phyloP scores from a whole-genome alignment of 1,284 basidiomycete species.

The Ceratobasidium sp. region DNA sequence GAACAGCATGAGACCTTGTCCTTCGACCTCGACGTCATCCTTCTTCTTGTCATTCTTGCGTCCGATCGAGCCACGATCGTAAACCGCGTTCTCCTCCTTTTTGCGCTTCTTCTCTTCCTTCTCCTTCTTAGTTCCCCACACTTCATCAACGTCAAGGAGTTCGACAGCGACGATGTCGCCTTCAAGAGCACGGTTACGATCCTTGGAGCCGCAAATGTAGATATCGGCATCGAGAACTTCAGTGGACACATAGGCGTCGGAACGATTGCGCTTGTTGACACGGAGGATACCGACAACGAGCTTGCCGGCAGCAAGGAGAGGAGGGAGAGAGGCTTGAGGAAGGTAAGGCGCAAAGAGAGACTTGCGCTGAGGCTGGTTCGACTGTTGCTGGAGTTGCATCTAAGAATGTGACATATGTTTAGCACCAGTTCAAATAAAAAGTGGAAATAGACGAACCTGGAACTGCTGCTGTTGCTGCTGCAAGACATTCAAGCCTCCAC shows the following conservation, averaged over 20 bases:
- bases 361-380: constrained; percentile 93
- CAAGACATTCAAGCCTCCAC: constrained; percentile 81
- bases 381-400: constrained; percentile 89
- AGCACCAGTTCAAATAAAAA: neutral
- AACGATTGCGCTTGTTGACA: constrained; percentile 99
- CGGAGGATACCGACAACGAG: constrained; percentile 97
- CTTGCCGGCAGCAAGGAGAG: constrained; percentile 97
- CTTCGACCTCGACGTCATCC: constrained; percentile 99
- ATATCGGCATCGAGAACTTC: constrained; percentile 99
- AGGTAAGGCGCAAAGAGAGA: constrained; percentile 99
- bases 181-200: constrained; percentile 97
- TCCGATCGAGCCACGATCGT: constrained; percentile 77
- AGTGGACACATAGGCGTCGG: constrained; percentile 99
- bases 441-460: constrained; percentile 66
- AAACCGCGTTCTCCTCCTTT: constrained; percentile 98
- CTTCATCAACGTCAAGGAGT: constrained; percentile 96
- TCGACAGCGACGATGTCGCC: constrained; percentile 99
- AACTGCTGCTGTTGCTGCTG: constrained; percentile 88
- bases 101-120: constrained; percentile 99
- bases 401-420: constrained; percentile 56
- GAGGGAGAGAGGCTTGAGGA: constrained; percentile 96
- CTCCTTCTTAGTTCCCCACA: constrained; percentile 99
- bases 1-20: constrained; percentile 95
- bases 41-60: constrained; percentile 99
- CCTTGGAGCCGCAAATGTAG: constrained; percentile 98